phyloP scores from a whole-genome alignment of 768 basidiomycete species.

The Termitomyces sp. region DNA sequence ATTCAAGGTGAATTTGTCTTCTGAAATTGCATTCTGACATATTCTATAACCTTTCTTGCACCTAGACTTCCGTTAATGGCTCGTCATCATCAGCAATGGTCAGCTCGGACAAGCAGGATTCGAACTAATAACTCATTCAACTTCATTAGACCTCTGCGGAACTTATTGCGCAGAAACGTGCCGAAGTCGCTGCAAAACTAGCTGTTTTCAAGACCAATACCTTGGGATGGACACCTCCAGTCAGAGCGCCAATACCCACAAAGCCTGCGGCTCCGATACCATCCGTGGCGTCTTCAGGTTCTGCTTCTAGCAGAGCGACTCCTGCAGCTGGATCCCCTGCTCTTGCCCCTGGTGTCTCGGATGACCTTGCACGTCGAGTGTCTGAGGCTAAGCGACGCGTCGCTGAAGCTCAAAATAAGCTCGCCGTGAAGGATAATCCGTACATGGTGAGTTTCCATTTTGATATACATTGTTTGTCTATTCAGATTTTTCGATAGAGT shows the following conservation, averaged over 20 bases:
- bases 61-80: conserved; percentile 49
- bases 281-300: conserved; percentile 27
- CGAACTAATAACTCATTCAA: neutral
- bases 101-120: conserved; percentile 19
- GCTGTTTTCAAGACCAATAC: conserved; percentile 60
- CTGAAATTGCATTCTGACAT: conserved; percentile 46
- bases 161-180: conserved; percentile 77
- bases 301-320: conserved; percentile 33
- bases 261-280: conserved; percentile 27
- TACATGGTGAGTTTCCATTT: conserved; percentile 61
- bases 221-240: conserved; percentile 22
- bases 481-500: conserved; percentile 28
- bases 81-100: conserved; percentile 34
- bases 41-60: conserved; percentile 61
- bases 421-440: conserved; percentile 75
- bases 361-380: conserved; percentile 65
- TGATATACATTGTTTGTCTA: neutral
- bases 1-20: conserved; percentile 68
- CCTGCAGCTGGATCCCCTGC: conserved; percentile 32
- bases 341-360: conserved; percentile 34
- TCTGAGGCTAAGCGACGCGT: conserved; percentile 86
- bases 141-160: conserved; percentile 30
- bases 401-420: conserved; percentile 72
- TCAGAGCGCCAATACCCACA: conserved; percentile 36
- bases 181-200: conserved; percentile 81